A percentile compares a stretch with the other conserved stretches of the same genome.
These are phyloP conservation scores for Lentithecium fluviatile DNA, from an alignment of 495 filamentous ascomycete genomes.

Conservation along the genomic window DNA sequence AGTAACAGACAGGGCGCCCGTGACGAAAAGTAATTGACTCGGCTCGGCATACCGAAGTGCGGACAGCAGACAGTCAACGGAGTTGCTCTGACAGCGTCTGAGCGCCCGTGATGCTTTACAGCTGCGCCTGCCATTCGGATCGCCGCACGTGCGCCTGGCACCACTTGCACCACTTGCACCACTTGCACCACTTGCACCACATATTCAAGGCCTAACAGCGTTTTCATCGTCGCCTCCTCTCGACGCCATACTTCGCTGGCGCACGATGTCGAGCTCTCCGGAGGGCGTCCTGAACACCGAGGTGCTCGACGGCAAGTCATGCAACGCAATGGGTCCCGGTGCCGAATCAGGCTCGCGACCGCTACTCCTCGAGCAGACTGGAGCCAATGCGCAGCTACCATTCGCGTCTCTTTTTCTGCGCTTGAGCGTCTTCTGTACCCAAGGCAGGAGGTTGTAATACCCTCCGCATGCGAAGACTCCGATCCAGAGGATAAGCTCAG, in stretches of 20 bases:
- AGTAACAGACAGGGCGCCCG: not conserved
- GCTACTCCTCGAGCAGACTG: not conserved
- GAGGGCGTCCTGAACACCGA: slow-evolving; percentile 57
- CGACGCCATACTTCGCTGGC: slow-evolving; percentile 6
- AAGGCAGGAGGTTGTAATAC: slow-evolving; percentile 59
- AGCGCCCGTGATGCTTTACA: too few species aligned
- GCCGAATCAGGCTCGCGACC: not conserved
- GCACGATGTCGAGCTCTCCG: slow-evolving; percentile 19
- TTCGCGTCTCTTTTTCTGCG: not conserved
- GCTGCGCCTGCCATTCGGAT: too few species aligned
- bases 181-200: too few species aligned
- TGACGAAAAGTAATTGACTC: not conserved
- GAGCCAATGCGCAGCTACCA: not conserved
- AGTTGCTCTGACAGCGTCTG: not conserved
- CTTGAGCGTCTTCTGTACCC: slow-evolving; percentile 40
- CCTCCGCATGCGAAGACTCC: slow-evolving; percentile 61
- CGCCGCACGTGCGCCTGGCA: too few species aligned
- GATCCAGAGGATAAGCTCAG: slow-evolving; percentile 60
- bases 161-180: too few species aligned
- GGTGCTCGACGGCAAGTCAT: slow-evolving; percentile 56
- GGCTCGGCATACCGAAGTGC: not conserved
- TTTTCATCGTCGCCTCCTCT: too few species aligned
- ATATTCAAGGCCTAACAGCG: too few species aligned
- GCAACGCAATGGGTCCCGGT: slow-evolving; percentile 43
- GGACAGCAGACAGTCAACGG: not conserved